Evolutionary conservation across 441 rosid species (phyloP).

Genomic region (Theobroma grandiflorum): DNA sequence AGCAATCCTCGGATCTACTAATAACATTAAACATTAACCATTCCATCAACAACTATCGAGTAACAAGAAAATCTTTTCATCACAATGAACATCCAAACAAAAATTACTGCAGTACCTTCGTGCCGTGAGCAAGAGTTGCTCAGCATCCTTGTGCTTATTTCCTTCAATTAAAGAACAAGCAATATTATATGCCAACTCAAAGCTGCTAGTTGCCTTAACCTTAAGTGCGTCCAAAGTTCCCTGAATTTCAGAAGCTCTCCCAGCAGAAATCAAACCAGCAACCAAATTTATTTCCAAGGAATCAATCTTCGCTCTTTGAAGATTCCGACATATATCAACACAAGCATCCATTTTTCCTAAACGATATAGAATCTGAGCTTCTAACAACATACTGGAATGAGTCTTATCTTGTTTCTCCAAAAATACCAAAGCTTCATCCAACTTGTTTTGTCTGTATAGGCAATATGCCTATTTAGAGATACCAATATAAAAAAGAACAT

Average conservation of each 20-base stretch:
- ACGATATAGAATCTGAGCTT: conserved; percentile 88
- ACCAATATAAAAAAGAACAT: conserved; percentile 15
- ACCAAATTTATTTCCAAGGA: conserved; percentile 68
- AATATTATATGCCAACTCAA: conserved; percentile 82
- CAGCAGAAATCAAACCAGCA: conserved; percentile 82
- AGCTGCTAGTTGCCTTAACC: conserved; percentile 73
- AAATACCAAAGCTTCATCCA: conserved; percentile 72
- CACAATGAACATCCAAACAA: neutral
- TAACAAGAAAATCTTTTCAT: neutral
- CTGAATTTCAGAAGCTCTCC: conserved; percentile 76
- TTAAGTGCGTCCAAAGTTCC: conserved; percentile 62
- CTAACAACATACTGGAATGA: conserved; percentile 65
- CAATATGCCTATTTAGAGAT: conserved; percentile 74
- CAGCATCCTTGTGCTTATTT: conserved; percentile 68
- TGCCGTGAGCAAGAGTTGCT: conserved; percentile 82
- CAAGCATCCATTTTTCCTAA: conserved; percentile 77
- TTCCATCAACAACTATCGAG: neutral
- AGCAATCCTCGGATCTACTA: neutral
- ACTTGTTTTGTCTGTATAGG: conserved; percentile 84
- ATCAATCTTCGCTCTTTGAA: conserved; percentile 65
- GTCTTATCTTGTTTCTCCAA: conserved; percentile 60
- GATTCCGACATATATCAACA: conserved; percentile 66
- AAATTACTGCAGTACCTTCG: conserved; percentile 56
- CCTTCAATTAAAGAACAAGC: conserved; percentile 86
- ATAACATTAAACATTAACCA: neutral